phyloP scores from a whole-genome alignment of 2,329 filamentous ascomycete genomes.

The Aspergillus sp. region DNA sequence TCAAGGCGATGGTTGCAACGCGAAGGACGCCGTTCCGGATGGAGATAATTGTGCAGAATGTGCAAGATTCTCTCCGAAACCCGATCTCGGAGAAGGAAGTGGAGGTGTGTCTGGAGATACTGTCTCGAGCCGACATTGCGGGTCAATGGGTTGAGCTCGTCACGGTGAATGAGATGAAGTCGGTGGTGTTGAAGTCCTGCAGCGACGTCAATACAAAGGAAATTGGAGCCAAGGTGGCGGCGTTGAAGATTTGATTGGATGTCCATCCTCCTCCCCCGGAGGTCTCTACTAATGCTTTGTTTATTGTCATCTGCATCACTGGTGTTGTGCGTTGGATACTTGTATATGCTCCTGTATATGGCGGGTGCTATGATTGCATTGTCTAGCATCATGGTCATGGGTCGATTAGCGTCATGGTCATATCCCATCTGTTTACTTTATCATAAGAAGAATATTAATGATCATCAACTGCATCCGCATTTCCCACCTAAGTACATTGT shows the following conservation, averaged over 20 bases:
- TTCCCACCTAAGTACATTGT: neutral
- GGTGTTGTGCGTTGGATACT: slow-evolving; percentile 15
- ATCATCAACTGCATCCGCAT: too few relatives aligned
- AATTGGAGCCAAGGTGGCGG: slow-evolving; percentile 30
- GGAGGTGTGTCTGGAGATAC: slow-evolving; percentile 45
- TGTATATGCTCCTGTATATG: slow-evolving; percentile 15
- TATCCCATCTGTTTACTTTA: neutral
- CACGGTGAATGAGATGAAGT: slow-evolving; percentile 43
- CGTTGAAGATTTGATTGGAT: slow-evolving; percentile 27
- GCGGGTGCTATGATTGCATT: slow-evolving; percentile 25
- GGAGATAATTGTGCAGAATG: slow-evolving; percentile 59
- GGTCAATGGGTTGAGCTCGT: slow-evolving; percentile 50
- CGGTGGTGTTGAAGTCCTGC: slow-evolving; percentile 46
- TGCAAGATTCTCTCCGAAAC: slow-evolving; percentile 62
- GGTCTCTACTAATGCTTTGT: slow-evolving; percentile 9
- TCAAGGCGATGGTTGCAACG: slow-evolving; percentile 29
- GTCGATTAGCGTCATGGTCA: neutral
- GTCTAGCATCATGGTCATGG: slow-evolving; percentile 9
- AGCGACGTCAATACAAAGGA: slow-evolving; percentile 35
- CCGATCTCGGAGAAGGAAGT: slow-evolving; percentile 51
- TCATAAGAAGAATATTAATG: too few relatives aligned
- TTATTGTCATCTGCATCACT: slow-evolving; percentile 8
- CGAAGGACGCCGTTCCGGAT: slow-evolving; percentile 65
- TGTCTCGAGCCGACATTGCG: slow-evolving; percentile 47
- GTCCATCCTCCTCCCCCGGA: slow-evolving; percentile 14